Base-by-base conservation (phyloP, 129 eudicot species). In the Centrapalus pauciflorus region DNA sequence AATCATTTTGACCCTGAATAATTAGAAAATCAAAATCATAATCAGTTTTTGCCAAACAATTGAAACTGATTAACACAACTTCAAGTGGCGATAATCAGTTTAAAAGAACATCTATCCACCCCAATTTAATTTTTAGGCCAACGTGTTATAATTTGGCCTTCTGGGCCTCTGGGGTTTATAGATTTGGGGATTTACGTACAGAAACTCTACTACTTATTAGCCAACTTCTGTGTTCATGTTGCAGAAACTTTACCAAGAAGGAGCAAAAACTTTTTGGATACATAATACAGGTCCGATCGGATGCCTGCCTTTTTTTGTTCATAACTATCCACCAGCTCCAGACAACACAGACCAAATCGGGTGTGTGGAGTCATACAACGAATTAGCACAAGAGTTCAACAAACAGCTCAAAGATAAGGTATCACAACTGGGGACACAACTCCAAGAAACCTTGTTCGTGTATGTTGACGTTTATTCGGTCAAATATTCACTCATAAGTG, bases 271-370 rank as follows among this genome's bases (percentile, higher is more conserved):
- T 45, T 84, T 84, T 59, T 78, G 90, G 90, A 71, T 84, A 65
- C 90, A 84, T n/a, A 81, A 81, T 61, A 84, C 90, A 2, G 90
- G 87, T 51, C 90, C 90, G 0, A 76, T 85, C 1, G 87, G 87
- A 45, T 85, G 91, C 76, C 58, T 85, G 55, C 91, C 87, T 0
- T 46, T 30, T 8, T 74, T 75, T 12, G 46, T 79, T 7, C 32
- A 35, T 12, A 71, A 72, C 9, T 54, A 71, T 68, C 84, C 87
- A 34, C 84, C 84, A 28, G 37, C 78, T 19, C 34, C 76, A 4
- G 80, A 78, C 24, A 84, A 84, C 54, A 54, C 32, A 8, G 87
- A 81, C 77, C 72, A 68, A 72, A 30, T 56, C 21, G 91, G 91
- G 40, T 85, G 87, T 54, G 74, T 85, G 55, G 73, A 75, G 27